phyloP scores from a whole-genome alignment of 768 basidiomycete genomes.

The Mycena floridula region DNA sequence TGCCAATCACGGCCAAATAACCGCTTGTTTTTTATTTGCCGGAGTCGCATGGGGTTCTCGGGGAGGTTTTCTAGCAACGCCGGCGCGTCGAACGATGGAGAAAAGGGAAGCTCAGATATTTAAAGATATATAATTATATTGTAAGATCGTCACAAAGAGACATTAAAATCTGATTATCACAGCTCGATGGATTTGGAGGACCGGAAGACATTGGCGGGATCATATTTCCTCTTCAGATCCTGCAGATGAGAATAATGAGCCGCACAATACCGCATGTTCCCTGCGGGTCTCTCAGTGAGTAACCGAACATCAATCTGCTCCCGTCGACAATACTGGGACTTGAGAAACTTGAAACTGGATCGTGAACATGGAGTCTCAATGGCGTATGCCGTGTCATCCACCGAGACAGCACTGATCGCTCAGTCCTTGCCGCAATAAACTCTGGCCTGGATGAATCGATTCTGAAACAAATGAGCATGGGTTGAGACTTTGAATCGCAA shows the following conservation, averaged over 20 bases:
- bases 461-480: background rate
- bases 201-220: background rate
- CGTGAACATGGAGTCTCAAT: conserved; percentile 36
- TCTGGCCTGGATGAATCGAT: conserved; percentile 33
- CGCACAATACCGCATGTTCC: background rate
- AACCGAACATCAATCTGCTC: background rate
- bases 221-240: background rate
- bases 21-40: too few species aligned
- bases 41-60: too few species aligned
- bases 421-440: conserved; percentile 41
- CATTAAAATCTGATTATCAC: too few species aligned
- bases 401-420: conserved; percentile 33
- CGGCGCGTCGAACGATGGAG: too few species aligned
- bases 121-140: too few species aligned
- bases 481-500: background rate
- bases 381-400: conserved; percentile 39
- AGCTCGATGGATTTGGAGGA: background rate
- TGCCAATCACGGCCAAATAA: too few species aligned
- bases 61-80: too few species aligned
- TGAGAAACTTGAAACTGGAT: conserved; percentile 44
- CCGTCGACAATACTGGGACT: conserved; percentile 34
- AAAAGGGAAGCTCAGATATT: too few species aligned
- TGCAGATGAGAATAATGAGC: background rate
- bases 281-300: background rate
- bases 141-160: too few species aligned